Evolutionary conservation across 192 early-diverging fungal species (phyloP).

Genomic region (Coemansia sp.): DNA sequence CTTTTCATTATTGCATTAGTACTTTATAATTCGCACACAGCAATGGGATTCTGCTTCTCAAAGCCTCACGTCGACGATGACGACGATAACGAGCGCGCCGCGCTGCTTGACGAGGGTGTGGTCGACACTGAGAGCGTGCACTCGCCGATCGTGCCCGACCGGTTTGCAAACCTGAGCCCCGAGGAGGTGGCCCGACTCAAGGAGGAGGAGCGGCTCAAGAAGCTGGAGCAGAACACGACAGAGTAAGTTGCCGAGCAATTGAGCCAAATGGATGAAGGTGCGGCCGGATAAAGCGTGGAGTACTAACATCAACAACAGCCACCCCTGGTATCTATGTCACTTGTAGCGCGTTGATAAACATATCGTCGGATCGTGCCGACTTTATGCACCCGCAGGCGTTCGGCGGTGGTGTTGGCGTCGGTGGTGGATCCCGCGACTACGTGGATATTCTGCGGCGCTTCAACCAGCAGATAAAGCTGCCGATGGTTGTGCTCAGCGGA

Average conservation of each 20-base stretch:
- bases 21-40: background rate
- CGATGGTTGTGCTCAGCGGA: slow-evolving; percentile 32
- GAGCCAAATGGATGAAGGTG: too few species aligned
- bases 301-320: too few species aligned
- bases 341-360: slow-evolving; percentile 48
- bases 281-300: too few species aligned
- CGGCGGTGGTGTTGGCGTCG: slow-evolving; percentile 2
- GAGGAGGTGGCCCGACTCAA: slow-evolving; percentile 28
- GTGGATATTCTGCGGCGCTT: slow-evolving; percentile 40
- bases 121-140: slow-evolving; percentile 1
- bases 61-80: slow-evolving; percentile 35
- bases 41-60: slow-evolving; percentile 49
- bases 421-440: slow-evolving; percentile 40
- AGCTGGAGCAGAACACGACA: slow-evolving; percentile 38
- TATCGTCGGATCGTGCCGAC: slow-evolving; percentile 29
- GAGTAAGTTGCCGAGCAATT: slow-evolving; percentile 25
- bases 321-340: background rate
- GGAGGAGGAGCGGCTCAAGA: slow-evolving; percentile 46
- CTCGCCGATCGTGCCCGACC: slow-evolving; percentile 24
- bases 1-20: background rate
- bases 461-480: slow-evolving; percentile 46
- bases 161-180: slow-evolving; percentile 39
- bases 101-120: slow-evolving; percentile 28
- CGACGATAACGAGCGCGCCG: slow-evolving; percentile 30
- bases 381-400: slow-evolving; percentile 33